Conservation (phyloP, 495 filamentous ascomycete genomes). For the Aspergillus coremiiformis region DNA sequence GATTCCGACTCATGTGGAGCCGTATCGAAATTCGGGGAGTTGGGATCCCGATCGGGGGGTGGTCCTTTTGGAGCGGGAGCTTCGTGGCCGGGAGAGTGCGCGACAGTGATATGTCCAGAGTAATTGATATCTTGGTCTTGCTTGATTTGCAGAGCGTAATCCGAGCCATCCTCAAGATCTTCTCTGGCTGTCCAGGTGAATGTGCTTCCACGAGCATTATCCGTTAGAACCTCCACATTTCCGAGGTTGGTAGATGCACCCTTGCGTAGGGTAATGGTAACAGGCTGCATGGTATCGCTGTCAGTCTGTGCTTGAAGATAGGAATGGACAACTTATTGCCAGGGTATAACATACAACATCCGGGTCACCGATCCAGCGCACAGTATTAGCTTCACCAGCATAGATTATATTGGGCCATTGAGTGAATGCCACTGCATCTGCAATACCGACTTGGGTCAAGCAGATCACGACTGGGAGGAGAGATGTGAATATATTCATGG, state of each 20-base stretch:
- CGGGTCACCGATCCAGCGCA: slow-evolving; percentile 38
- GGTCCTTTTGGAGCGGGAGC: slow-evolving; percentile 2
- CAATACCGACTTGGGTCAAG: slow-evolving; percentile 20
- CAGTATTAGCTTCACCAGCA: slow-evolving; percentile 32
- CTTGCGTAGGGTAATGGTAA: slow-evolving; percentile 40
- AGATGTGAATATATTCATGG: slow-evolving; percentile 26
- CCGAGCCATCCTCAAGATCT: slow-evolving; percentile 27
- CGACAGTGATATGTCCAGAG: slow-evolving; percentile 31
- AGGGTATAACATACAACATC: slow-evolving; percentile 21
- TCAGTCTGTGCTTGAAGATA: not conserved
- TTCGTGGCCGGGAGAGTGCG: slow-evolving; percentile 4
- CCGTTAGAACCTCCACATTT: slow-evolving; percentile 34
- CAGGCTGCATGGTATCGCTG: slow-evolving; percentile 18
- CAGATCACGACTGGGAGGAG: slow-evolving; percentile 31
- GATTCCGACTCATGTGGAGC: slow-evolving; percentile 9
- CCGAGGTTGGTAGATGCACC: slow-evolving; percentile 32
- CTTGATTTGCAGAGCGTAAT: slow-evolving; percentile 43
- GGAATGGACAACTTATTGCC: not conserved
- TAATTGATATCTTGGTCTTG: slow-evolving; percentile 40
- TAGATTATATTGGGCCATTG: slow-evolving; percentile 33
- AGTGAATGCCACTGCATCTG: slow-evolving; percentile 36
- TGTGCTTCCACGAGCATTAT: slow-evolving; percentile 25
- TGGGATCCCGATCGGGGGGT: not conserved
- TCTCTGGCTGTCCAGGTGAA: slow-evolving; percentile 37
- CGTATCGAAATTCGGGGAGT: slow-evolving; percentile 6